A percentile compares a stretch with the other conserved stretches of the same genome.
phyloP scores from a whole-genome alignment of 2,329 filamentous ascomycete genomes.

The Coniochaeta pulveracea region DNA sequence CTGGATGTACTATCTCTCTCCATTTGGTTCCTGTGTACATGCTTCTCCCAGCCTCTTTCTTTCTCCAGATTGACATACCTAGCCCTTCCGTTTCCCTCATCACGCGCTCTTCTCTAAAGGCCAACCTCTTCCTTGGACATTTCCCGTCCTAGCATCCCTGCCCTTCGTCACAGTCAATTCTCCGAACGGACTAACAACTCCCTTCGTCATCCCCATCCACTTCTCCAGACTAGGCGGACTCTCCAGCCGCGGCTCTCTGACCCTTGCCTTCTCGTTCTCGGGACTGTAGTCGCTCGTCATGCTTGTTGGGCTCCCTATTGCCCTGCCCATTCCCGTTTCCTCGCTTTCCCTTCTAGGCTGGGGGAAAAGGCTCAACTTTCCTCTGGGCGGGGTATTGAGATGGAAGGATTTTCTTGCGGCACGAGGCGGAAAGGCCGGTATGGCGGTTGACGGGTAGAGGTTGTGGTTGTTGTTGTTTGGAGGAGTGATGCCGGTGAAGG shows the following conservation, averaged over 20 bases:
- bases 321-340: background rate
- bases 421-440: too few species aligned
- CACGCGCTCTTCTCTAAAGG: too few species aligned
- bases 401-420: too few species aligned
- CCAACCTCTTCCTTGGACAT: too few species aligned
- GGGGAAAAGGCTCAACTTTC: slow-evolving; percentile 16
- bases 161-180: slow-evolving; percentile 11
- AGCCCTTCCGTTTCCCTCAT: too few species aligned
- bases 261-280: slow-evolving; percentile 3
- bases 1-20: too few species aligned
- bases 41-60: too few species aligned
- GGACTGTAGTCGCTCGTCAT: slow-evolving; percentile 2
- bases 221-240: slow-evolving; percentile 17
- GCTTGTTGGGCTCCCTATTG: slow-evolving; percentile 1
- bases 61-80: too few species aligned
- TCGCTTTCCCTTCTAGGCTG: slow-evolving; percentile 10
- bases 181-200: slow-evolving; percentile 23
- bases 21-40: too few species aligned
- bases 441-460: too few species aligned
- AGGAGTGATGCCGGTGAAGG: too few species aligned
- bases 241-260: slow-evolving; percentile 7
- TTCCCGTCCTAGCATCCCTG: background rate
- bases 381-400: slow-evolving; percentile 6
- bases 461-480: too few species aligned
- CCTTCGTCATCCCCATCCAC: slow-evolving; percentile 19